These are phyloP conservation scores for Rhodofomes roseus DNA, from an alignment of 1,284 basidiomycete genomes.

Conservation along the genomic window DNA sequence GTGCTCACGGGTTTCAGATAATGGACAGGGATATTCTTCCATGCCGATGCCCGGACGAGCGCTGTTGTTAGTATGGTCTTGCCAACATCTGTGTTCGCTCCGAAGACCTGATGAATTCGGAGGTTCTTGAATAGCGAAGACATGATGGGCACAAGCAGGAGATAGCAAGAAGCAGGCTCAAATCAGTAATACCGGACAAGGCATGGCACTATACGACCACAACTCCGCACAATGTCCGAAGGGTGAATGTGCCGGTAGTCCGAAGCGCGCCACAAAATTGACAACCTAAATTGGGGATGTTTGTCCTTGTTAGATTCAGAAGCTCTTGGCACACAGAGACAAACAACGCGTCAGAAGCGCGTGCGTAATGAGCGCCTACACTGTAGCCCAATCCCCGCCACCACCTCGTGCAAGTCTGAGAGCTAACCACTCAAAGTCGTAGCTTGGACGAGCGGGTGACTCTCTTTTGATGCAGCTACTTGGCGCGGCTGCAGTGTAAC, in stretches of 20 bases:
- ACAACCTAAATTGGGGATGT: neutral
- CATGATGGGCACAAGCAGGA: constrained; percentile 20
- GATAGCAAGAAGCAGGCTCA: too few relatives aligned
- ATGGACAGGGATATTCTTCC: constrained; percentile 49
- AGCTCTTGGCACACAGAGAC: neutral
- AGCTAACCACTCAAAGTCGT: too few relatives aligned
- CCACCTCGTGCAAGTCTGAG: too few relatives aligned
- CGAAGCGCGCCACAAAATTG: neutral
- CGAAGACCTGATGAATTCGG: constrained; percentile 86
- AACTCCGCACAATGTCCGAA: neutral
- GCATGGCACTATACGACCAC: neutral
- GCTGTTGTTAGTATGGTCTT: constrained; percentile 89
- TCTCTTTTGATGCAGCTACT: too few relatives aligned
- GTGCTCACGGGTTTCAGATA: constrained; percentile 94
- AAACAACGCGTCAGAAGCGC: neutral
- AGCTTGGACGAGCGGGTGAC: neutral
- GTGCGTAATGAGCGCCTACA: neutral
- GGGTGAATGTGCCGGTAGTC: neutral
- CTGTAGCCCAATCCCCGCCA: neutral
- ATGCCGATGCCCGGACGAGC: constrained; percentile 71
- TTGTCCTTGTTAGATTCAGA: neutral
- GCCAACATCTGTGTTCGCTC: constrained; percentile 89
- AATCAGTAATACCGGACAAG: neutral
- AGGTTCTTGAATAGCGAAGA: constrained; percentile 72
- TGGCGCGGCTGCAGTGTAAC: neutral